A percentile compares a stretch with the other conserved stretches of the same genome.
phyloP scores from a whole-genome alignment of 768 basidiomycete species.

The Xerocomellus dryophilus region DNA sequence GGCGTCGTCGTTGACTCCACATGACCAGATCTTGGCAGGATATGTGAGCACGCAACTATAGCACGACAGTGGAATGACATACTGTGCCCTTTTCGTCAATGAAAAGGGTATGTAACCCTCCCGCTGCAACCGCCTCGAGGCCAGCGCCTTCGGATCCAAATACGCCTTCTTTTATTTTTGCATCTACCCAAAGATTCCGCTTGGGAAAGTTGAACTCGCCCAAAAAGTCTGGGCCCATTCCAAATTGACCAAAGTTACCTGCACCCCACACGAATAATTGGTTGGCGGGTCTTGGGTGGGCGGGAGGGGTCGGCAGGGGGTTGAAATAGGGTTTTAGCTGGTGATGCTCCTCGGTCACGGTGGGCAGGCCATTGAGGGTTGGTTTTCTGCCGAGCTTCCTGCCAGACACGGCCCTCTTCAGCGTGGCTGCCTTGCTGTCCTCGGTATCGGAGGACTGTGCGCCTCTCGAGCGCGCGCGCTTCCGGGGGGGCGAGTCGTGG shows the following conservation, averaged over 20 bases:
- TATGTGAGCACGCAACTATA: not conserved
- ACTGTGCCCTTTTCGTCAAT: slow-evolving; percentile 90
- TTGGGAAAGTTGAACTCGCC: slow-evolving; percentile 75
- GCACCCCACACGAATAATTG: slow-evolving; percentile 86
- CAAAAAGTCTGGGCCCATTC: slow-evolving; percentile 74
- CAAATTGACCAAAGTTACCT: slow-evolving; percentile 95
- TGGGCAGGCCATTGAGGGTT: slow-evolving; percentile 30
- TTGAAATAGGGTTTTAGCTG: slow-evolving; percentile 61
- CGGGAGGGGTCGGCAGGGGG: slow-evolving; percentile 56
- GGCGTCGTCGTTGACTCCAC: slow-evolving; percentile 85
- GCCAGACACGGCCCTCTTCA: slow-evolving; percentile 25
- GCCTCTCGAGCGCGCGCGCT: slow-evolving; percentile 42
- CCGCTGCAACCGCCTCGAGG: slow-evolving; percentile 76
- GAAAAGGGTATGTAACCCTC: slow-evolving; percentile 87
- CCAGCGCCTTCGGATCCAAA: slow-evolving; percentile 75
- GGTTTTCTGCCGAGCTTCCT: slow-evolving; percentile 32
- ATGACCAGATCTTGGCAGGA: slow-evolving; percentile 69
- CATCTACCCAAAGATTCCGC: slow-evolving; percentile 72
- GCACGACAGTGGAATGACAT: slow-evolving; percentile 34
- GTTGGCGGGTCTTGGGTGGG: slow-evolving; percentile 59
- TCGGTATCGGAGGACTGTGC: slow-evolving; percentile 41
- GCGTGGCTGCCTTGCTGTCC: slow-evolving; percentile 30
- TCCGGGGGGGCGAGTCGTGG: slow-evolving; percentile 44
- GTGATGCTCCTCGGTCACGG: slow-evolving; percentile 33
- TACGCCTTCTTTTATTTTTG: slow-evolving; percentile 65